phyloP scores from a whole-genome alignment of 495 filamentous ascomycete genomes.

The Penicillium tannophilum region DNA sequence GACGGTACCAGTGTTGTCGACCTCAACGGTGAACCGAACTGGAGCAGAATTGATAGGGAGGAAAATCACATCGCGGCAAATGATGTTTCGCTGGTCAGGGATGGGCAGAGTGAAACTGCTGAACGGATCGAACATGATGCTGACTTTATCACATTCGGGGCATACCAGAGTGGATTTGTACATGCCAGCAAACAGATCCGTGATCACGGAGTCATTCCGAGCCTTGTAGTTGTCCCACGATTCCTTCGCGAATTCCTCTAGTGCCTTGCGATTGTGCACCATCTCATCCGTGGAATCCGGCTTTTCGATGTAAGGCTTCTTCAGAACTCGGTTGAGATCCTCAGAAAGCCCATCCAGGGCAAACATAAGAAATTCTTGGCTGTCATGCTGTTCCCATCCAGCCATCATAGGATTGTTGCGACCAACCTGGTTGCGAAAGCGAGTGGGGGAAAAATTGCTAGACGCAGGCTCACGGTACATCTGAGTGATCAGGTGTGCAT shows the following conservation, averaged over 20 bases:
- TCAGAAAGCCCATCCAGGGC: constrained; percentile 93
- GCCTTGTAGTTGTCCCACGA: constrained; percentile 91
- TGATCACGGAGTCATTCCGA: constrained; percentile 91
- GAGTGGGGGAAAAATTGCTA: constrained; percentile 66
- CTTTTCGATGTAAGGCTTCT: constrained; percentile 97
- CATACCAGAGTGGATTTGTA: constrained; percentile 97
- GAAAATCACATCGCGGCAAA: constrained; percentile 71
- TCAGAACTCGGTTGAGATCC: constrained; percentile 87
- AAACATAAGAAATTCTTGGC: constrained; percentile 97
- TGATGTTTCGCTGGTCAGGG: constrained; percentile 74
- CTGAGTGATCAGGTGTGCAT: constrained; percentile 69
- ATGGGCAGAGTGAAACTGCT: constrained; percentile 90
- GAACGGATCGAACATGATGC: constrained; percentile 98
- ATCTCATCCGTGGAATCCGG: constrained; percentile 98
- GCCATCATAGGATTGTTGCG: constrained; percentile 81
- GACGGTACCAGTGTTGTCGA: constrained; percentile 80
- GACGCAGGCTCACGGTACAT: constrained; percentile 65
- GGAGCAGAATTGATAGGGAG: constrained; percentile 68
- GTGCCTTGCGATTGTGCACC: constrained; percentile 75
- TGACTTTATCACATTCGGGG: constrained; percentile 88
- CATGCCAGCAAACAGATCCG: constrained; percentile 92
- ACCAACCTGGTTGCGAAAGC: constrained; percentile 81
- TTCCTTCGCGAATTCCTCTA: constrained; percentile 78
- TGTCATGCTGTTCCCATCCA: constrained; percentile 95
- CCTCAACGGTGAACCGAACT: constrained; percentile 75